Percentiles rank a stretch among this genome's conserved stretches.
Conservation (phyloP, 345 rosid genomes). For the Linum lewisii region DNA sequence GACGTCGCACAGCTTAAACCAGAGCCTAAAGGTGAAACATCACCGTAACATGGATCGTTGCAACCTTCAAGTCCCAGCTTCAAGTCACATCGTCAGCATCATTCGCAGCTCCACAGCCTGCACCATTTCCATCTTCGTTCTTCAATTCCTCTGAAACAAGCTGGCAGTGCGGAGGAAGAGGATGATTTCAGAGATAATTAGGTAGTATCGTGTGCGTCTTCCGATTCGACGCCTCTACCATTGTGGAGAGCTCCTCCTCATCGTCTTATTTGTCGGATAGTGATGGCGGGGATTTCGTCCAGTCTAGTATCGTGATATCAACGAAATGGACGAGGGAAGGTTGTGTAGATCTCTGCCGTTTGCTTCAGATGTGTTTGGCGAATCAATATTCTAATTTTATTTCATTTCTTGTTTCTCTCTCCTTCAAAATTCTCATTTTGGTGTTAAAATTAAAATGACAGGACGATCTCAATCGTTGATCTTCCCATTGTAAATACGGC, state of each 20-base stretch:
- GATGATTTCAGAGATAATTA: constrained; percentile 38
- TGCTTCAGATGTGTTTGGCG: background rate
- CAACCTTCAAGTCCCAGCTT: no score
- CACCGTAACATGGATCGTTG: no score
- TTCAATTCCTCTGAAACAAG: no score
- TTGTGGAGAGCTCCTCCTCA: constrained; percentile 22
- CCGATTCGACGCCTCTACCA: constrained; percentile 16
- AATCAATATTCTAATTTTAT: background rate
- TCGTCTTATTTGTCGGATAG: constrained; percentile 22
- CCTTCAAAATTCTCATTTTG: background rate
- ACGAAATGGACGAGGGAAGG: constrained; percentile 20
- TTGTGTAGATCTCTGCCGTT: constrained; percentile 23
- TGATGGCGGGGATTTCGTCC: constrained; percentile 9
- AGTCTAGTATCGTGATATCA: constrained; percentile 12
- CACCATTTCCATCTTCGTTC: no score
- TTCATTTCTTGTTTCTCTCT: background rate
- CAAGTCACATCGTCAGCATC: no score
- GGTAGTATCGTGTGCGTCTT: constrained; percentile 45
- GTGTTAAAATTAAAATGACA: constrained; percentile 1
- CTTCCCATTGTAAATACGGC: constrained; percentile 10
- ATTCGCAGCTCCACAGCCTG: no score
- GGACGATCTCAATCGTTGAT: constrained; percentile 14
- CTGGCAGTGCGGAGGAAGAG: constrained; percentile 10
- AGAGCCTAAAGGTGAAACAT: no score
- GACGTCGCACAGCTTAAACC: no score